Evolutionary conservation across 1,139 yeast genomes (phyloP).

Genomic region (Yamadazyma epiphylla): DNA sequence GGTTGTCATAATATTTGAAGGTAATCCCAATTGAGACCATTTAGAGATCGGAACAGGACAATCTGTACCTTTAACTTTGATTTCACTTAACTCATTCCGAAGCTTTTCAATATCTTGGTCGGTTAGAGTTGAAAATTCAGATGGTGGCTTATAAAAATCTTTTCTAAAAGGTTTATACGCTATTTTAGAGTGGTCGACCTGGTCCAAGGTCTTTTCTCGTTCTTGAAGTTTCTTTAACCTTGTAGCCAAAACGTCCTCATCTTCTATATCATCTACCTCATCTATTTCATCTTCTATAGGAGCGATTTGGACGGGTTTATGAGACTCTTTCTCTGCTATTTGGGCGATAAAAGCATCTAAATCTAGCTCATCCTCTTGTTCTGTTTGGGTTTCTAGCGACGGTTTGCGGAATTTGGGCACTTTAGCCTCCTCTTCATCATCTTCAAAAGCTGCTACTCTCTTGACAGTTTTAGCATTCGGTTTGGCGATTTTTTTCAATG

Average conservation of each 20-base stretch:
- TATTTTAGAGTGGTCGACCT: slow-evolving; percentile 43
- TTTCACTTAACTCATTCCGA: slow-evolving; percentile 58
- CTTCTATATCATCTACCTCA: slow-evolving; percentile 15
- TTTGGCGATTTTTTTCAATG: slow-evolving; percentile 4
- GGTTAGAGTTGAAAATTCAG: slow-evolving; percentile 45
- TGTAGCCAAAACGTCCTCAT: slow-evolving; percentile 19
- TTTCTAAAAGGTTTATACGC: slow-evolving; percentile 56
- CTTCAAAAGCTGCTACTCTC: slow-evolving; percentile 9
- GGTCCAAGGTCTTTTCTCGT: slow-evolving; percentile 30
- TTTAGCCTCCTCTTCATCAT: slow-evolving; percentile 15
- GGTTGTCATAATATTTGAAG: slow-evolving; percentile 51
- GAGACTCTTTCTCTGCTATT: slow-evolving; percentile 1
- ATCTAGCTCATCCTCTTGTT: slow-evolving; percentile 17
- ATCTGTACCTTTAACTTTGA: slow-evolving; percentile 54
- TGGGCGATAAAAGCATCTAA: slow-evolving; percentile 17
- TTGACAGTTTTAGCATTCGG: background rate
- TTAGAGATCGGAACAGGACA: slow-evolving; percentile 66
- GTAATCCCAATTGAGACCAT: slow-evolving; percentile 83
- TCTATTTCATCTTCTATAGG: background rate
- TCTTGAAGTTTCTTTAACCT: slow-evolving; percentile 31
- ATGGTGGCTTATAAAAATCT: slow-evolving; percentile 61
- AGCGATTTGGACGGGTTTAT: slow-evolving; percentile 1
- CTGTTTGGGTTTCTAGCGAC: slow-evolving; percentile 4
- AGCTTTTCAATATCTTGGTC: slow-evolving; percentile 51
- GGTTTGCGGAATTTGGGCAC: slow-evolving; percentile 26